Percentiles rank a stretch among this genome's conserved stretches.
phyloP scores from a whole-genome alignment of 345 rosid species.

The Lagerstroemia speciosa region DNA sequence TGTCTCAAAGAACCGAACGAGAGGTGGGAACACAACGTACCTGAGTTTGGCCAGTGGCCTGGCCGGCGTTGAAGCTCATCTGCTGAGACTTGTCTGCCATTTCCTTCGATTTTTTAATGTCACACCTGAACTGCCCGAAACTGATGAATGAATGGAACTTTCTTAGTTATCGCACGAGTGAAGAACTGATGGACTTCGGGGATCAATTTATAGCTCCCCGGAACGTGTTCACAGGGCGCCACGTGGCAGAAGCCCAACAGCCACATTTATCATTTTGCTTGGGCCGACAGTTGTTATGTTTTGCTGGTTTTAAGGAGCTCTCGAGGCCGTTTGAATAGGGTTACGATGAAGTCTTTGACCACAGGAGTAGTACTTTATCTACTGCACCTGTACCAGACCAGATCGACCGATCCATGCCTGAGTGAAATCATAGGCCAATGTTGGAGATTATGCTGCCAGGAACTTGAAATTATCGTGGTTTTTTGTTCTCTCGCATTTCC shows the following conservation, averaged over 20 bases:
- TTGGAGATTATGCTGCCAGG: too few relatives aligned
- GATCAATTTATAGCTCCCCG: constrained; percentile 2
- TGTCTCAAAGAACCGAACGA: too few relatives aligned
- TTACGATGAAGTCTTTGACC: background rate
- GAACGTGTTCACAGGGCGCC: background rate
- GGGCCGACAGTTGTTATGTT: background rate
- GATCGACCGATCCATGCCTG: too few relatives aligned
- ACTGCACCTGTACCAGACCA: too few relatives aligned
- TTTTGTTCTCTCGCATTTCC: too few relatives aligned
- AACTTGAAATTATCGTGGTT: too few relatives aligned
- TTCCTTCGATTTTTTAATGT: background rate
- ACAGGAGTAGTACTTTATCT: too few relatives aligned
- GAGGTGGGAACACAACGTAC: constrained; percentile 3
- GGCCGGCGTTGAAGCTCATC: constrained; percentile 14
- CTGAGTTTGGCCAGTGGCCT: constrained; percentile 19
- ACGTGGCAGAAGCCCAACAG: background rate
- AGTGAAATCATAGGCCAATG: too few relatives aligned
- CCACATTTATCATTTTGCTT: background rate
- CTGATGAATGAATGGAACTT: background rate
- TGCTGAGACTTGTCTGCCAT: constrained; percentile 38
- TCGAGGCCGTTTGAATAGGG: background rate
- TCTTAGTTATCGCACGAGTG: background rate
- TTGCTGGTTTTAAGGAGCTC: background rate
- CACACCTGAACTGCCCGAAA: background rate
- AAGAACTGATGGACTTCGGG: background rate